A percentile compares a stretch with the other conserved stretches of the same genome.
Evolutionary conservation across 2,329 filamentous ascomycete species (phyloP).

Genomic region (Coniochaeta sp.): DNA sequence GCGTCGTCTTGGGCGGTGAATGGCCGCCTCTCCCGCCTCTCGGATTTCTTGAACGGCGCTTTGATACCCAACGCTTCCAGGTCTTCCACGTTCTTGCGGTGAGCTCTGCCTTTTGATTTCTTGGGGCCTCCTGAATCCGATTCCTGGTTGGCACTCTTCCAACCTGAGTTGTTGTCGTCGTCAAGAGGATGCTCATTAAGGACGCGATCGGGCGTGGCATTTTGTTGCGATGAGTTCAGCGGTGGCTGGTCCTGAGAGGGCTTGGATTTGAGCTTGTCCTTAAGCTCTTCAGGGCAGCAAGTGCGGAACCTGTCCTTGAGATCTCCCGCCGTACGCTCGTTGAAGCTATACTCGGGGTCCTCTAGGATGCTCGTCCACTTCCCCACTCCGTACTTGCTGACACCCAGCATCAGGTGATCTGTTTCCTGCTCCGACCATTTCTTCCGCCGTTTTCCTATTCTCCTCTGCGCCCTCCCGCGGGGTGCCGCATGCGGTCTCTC

Average conservation of each 20-base stretch:
- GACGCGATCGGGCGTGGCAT: constrained; percentile 49
- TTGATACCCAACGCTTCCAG: constrained; percentile 48
- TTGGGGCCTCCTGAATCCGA: constrained; percentile 21
- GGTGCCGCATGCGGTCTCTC: constrained; percentile 1
- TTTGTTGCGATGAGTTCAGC: no score
- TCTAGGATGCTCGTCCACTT: constrained; percentile 60
- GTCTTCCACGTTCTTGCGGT: constrained; percentile 36
- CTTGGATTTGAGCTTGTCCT: constrained; percentile 29
- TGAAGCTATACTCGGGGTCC: constrained; percentile 53
- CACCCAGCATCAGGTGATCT: constrained; percentile 53
- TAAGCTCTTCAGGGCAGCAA: constrained; percentile 56
- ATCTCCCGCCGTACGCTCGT: constrained; percentile 54
- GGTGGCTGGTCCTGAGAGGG: constrained; percentile 9
- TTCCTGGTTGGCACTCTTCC: constrained; percentile 9
- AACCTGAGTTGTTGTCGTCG: constrained; percentile 29
- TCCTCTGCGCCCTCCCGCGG: constrained; percentile 37
- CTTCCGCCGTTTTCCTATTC: constrained; percentile 48
- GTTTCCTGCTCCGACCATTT: constrained; percentile 63
- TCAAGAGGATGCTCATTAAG: constrained; percentile 26
- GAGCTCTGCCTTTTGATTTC: constrained; percentile 26
- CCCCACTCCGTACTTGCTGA: constrained; percentile 56
- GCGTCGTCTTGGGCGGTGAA: constrained; percentile 58
- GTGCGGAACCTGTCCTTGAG: constrained; percentile 61
- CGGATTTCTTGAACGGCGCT: constrained; percentile 55
- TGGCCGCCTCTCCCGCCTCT: constrained; percentile 50